Evolutionary conservation across 306 rosid species (phyloP).

Genomic region (Aeschynomene evenia): DNA sequence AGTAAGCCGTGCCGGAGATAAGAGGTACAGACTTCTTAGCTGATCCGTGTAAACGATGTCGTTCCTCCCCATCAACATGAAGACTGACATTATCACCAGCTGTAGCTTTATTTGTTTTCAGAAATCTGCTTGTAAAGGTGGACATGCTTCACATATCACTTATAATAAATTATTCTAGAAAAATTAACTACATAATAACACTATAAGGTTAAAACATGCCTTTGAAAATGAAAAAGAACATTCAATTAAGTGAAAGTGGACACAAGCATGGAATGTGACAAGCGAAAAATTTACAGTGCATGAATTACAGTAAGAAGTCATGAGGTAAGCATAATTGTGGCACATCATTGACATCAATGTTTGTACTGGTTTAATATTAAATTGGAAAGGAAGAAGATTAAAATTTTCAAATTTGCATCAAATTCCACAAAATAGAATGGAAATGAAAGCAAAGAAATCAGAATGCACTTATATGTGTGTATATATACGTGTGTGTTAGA

Average conservation of each 20-base stretch:
- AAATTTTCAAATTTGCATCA: neutral
- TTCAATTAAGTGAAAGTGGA: neutral
- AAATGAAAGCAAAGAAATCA: slow-evolving; percentile 11
- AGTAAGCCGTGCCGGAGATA: slow-evolving; percentile 79
- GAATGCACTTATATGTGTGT: neutral
- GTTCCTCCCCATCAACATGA: slow-evolving; percentile 48
- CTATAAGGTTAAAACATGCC: slow-evolving; percentile 10
- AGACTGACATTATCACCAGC: slow-evolving; percentile 31
- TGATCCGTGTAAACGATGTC: slow-evolving; percentile 54
- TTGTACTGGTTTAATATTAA: neutral
- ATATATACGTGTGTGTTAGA: too few relatives aligned
- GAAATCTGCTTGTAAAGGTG: slow-evolving; percentile 48
- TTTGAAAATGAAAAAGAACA: slow-evolving; percentile 7
- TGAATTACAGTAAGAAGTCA: neutral
- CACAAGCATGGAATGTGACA: neutral
- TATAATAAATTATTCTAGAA: neutral
- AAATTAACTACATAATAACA: neutral
- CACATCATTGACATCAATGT: neutral
- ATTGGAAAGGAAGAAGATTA: neutral
- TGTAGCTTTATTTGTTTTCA: slow-evolving; percentile 48
- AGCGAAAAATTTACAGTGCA: neutral
- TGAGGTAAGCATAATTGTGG: neutral
- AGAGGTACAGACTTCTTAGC: slow-evolving; percentile 65
- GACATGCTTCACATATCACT: slow-evolving; percentile 13
- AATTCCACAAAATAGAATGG: neutral